Evolutionary conservation across 495 filamentous ascomycete species (phyloP).

Genomic region (Tirmania nivea): DNA sequence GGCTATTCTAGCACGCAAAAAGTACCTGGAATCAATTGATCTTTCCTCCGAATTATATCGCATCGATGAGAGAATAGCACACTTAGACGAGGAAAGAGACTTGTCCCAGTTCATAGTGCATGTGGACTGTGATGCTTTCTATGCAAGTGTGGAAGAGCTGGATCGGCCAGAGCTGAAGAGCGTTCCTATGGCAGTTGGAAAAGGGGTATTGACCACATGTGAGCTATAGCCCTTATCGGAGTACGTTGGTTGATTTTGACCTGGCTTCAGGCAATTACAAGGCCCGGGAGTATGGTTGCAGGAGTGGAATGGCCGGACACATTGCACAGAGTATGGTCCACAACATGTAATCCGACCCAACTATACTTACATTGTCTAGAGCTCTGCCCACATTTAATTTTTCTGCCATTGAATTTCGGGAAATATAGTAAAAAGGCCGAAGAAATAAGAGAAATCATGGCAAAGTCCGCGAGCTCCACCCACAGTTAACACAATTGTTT

Average conservation of each 20-base stretch:
- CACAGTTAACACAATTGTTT: not conserved
- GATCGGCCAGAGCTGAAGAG: conserved; percentile 74
- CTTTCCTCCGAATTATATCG: conserved; percentile 45
- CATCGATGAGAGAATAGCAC: conserved; percentile 45
- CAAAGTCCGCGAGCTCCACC: conserved; percentile 26
- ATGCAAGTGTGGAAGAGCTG: conserved; percentile 81
- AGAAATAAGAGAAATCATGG: conserved; percentile 65
- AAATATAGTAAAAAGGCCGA: conserved; percentile 83
- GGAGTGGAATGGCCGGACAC: conserved; percentile 88
- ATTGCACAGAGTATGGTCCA: conserved; percentile 48
- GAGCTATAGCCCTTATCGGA: too few relatives aligned
- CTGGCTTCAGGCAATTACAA: conserved; percentile 40
- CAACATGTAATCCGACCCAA: not conserved
- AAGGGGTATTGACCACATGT: conserved; percentile 81
- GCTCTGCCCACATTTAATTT: conserved; percentile 72
- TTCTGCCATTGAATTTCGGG: conserved; percentile 61
- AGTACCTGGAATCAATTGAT: conserved; percentile 53
- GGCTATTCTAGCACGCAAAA: conserved; percentile 53
- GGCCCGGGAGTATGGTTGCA: conserved; percentile 70
- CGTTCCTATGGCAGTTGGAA: conserved; percentile 81
- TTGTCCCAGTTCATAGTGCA: conserved; percentile 71
- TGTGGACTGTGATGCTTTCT: conserved; percentile 96
- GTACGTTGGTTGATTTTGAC: too few relatives aligned
- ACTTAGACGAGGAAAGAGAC: conserved; percentile 55
- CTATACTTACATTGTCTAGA: conserved; percentile 18